Evolutionary conservation across 306 rosid species (phyloP).

Genomic region (Castanospermum australe): DNA sequence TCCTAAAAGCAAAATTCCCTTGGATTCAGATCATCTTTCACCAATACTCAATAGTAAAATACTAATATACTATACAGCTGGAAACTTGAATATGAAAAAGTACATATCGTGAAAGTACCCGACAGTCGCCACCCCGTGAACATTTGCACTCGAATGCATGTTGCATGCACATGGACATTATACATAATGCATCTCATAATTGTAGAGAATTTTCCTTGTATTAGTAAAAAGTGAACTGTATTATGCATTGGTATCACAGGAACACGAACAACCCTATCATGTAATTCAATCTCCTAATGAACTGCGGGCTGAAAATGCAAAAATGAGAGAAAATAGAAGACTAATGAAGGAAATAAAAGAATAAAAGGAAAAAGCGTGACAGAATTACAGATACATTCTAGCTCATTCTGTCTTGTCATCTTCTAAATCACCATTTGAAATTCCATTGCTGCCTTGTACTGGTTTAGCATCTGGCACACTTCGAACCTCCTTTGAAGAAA

Average conservation of each 20-base stretch:
- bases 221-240: background rate
- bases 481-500: slow-evolving; percentile 63
- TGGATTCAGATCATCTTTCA: background rate
- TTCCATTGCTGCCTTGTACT: slow-evolving; percentile 40
- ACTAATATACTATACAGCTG: slow-evolving; percentile 19
- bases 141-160: background rate
- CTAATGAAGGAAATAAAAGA: slow-evolving; percentile 14
- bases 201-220: slow-evolving; percentile 3
- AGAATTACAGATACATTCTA: slow-evolving; percentile 23
- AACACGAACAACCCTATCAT: background rate
- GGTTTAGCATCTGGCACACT: slow-evolving; percentile 50
- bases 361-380: slow-evolving; percentile 11
- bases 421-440: slow-evolving; percentile 63
- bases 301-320: slow-evolving; percentile 8
- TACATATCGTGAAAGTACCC: background rate
- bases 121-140: background rate
- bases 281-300: slow-evolving; percentile 19
- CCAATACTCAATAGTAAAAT: background rate
- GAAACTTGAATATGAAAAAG: slow-evolving; percentile 20
- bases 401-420: slow-evolving; percentile 84
- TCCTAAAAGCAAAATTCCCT: background rate
- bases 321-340: background rate
- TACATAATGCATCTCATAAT: slow-evolving; percentile 20
- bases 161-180: slow-evolving; percentile 22
- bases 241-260: background rate